phyloP scores from a whole-genome alignment of 1,284 basidiomycete species.

The Phlebopus sp. region DNA sequence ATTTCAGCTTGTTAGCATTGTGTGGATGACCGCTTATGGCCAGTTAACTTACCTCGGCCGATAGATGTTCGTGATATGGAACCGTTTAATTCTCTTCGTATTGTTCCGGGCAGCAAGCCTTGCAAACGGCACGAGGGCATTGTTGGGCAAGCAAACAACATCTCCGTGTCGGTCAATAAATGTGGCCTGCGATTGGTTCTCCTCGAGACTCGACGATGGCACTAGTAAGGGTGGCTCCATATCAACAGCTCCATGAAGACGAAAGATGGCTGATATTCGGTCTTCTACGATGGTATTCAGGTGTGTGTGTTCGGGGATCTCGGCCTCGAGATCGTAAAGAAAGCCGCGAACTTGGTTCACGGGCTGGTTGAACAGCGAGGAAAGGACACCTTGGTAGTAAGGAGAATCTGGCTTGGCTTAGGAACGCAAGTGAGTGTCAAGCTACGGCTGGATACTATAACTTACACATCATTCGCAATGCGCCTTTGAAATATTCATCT shows the following conservation, averaged over 20 bases:
- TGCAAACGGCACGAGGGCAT: conserved; percentile 81
- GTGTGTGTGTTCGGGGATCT: conserved; percentile 69
- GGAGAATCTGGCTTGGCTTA: conserved; percentile 71
- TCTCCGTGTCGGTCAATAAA: conserved; percentile 85
- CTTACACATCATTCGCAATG: conserved; percentile 74
- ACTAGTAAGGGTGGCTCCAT: conserved; percentile 82
- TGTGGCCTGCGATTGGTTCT: conserved; percentile 51
- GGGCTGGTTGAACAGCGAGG: conserved; percentile 69
- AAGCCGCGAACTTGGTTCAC: conserved; percentile 68
- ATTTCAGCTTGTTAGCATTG: not conserved
- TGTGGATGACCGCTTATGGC: not conserved
- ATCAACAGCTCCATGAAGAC: conserved; percentile 87
- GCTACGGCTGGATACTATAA: conserved; percentile 8
- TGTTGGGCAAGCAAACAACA: conserved; percentile 76
- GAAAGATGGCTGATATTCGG: conserved; percentile 74
- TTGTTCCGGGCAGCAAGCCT: conserved; percentile 76
- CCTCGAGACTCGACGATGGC: conserved; percentile 42
- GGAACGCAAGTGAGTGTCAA: not conserved
- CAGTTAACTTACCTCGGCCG: conserved; percentile 50
- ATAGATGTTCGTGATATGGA: conserved; percentile 78
- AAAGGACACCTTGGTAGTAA: conserved; percentile 68
- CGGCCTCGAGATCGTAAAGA: conserved; percentile 76
- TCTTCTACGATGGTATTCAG: conserved; percentile 79
- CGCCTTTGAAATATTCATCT: conserved; percentile 84
- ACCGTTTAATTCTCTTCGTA: conserved; percentile 84